Evolutionary conservation across 1,139 yeast species (phyloP).

Genomic region (Hemisphaericaspora subhashii): DNA sequence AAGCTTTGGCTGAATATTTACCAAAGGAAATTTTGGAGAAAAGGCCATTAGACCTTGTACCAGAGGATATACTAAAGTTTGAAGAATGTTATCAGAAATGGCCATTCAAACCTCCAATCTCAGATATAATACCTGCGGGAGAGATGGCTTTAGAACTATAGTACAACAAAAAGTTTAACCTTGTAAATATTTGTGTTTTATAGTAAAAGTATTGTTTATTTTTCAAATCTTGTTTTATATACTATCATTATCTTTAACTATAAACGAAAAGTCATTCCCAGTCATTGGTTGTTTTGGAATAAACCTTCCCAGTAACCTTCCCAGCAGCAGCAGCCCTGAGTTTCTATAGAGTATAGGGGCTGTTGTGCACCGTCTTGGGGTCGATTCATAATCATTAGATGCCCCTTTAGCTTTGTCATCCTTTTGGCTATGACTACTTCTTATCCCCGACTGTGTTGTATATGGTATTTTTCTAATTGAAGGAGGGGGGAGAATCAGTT

Average conservation of each 20-base stretch:
- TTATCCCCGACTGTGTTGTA: too few species aligned
- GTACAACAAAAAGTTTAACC: too few species aligned
- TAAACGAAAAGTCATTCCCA: not conserved
- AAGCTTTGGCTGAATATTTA: conserved; percentile 44
- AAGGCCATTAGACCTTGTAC: conserved; percentile 48
- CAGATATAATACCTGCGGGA: conserved; percentile 17
- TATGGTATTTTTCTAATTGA: not conserved
- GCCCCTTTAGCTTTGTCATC: too few species aligned
- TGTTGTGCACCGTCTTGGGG: conserved; percentile 2
- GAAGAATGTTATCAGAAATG: conserved; percentile 60
- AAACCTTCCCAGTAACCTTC: too few species aligned
- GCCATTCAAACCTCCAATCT: conserved; percentile 77
- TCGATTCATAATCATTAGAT: too few species aligned
- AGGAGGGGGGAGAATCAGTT: too few species aligned
- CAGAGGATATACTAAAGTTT: conserved; percentile 54
- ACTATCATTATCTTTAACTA: not conserved
- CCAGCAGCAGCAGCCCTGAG: too few species aligned
- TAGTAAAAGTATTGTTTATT: too few species aligned
- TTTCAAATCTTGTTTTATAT: not conserved
- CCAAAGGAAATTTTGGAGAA: conserved; percentile 41
- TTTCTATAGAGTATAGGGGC: not conserved
- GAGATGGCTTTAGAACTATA: too few species aligned
- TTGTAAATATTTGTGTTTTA: not conserved
- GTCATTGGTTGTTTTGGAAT: not conserved
- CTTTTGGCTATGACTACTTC: too few species aligned